A percentile compares a stretch with the other conserved stretches of the same genome.
These are phyloP conservation scores for Helicocarpus griseus DNA, from an alignment of 2,329 filamentous ascomycete species.

Conservation along the genomic window DNA sequence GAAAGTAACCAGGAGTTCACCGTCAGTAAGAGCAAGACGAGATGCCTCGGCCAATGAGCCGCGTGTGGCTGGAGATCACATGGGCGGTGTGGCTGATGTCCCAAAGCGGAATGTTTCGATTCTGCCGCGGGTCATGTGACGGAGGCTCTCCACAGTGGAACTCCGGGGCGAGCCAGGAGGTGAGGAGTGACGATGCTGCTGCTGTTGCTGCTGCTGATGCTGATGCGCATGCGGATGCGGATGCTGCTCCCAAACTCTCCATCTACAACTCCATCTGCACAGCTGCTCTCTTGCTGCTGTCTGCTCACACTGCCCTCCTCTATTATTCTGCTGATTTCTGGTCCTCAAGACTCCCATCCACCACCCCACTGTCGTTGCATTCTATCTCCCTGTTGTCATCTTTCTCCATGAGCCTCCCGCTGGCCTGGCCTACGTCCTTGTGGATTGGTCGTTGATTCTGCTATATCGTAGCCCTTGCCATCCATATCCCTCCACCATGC, in stretches of 20 bases:
- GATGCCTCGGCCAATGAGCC: no score
- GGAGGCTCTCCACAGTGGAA: no score
- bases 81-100: no score
- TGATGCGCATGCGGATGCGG: background rate
- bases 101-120: no score
- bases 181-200: no score
- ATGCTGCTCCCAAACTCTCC: background rate
- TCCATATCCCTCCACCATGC: conserved; percentile 27
- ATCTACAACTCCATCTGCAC: background rate
- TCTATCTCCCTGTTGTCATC: conserved; percentile 9
- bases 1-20: no score
- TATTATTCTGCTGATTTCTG: background rate
- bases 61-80: no score
- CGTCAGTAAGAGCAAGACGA: no score
- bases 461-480: conserved; percentile 5
- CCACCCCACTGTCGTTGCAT: conserved; percentile 5
- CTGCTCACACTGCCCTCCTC: background rate
- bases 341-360: no score
- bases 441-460: conserved; percentile 22
- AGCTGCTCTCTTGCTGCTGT: background rate
- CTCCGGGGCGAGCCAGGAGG: no score
- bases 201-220: no score
- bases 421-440: conserved; percentile 21
- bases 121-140: no score
- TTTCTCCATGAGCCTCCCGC: conserved; percentile 26